These are phyloP conservation scores for Wickerhamomyces pijperi DNA, from an alignment of 805 yeast genomes.

Conservation along the genomic window DNA sequence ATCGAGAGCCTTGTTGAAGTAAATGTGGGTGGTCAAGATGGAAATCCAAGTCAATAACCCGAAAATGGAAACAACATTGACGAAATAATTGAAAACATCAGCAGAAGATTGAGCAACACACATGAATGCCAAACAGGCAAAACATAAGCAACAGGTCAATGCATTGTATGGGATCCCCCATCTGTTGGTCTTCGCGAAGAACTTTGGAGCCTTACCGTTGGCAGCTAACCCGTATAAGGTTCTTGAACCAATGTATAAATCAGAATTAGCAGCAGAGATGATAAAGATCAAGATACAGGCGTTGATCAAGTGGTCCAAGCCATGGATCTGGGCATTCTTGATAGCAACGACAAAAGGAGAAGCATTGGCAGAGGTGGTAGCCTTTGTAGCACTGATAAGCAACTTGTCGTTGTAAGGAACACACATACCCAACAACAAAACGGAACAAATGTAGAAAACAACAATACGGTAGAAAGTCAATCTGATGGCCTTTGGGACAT, in stretches of 20 bases:
- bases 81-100: slow-evolving; percentile 59
- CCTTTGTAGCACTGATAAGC: slow-evolving; percentile 20
- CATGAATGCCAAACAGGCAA: slow-evolving; percentile 60
- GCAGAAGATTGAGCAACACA: slow-evolving; percentile 38
- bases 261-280: slow-evolving; percentile 70
- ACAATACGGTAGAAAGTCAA: slow-evolving; percentile 58
- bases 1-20: slow-evolving; percentile 59
- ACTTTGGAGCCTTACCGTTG: slow-evolving; percentile 46
- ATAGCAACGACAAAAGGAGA: slow-evolving; percentile 73
- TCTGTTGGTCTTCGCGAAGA: slow-evolving; percentile 37
- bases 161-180: slow-evolving; percentile 56
- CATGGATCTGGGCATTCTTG: slow-evolving; percentile 51
- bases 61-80: slow-evolving; percentile 64
- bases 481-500: slow-evolving; percentile 52
- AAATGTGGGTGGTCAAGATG: slow-evolving; percentile 52
- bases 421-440: slow-evolving; percentile 58
- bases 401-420: slow-evolving; percentile 55
- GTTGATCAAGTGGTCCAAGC: slow-evolving; percentile 60
- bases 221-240: slow-evolving; percentile 50
- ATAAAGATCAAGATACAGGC: slow-evolving; percentile 58
- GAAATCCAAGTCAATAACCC: slow-evolving; percentile 67
- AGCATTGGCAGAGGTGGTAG: slow-evolving; percentile 28
- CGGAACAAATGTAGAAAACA: slow-evolving; percentile 52
- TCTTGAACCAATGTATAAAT: slow-evolving; percentile 64
- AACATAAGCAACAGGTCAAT: slow-evolving; percentile 42